Base-by-base conservation (phyloP, 495 filamentous ascomycete species). In the Penicillium riverlandense region DNA sequence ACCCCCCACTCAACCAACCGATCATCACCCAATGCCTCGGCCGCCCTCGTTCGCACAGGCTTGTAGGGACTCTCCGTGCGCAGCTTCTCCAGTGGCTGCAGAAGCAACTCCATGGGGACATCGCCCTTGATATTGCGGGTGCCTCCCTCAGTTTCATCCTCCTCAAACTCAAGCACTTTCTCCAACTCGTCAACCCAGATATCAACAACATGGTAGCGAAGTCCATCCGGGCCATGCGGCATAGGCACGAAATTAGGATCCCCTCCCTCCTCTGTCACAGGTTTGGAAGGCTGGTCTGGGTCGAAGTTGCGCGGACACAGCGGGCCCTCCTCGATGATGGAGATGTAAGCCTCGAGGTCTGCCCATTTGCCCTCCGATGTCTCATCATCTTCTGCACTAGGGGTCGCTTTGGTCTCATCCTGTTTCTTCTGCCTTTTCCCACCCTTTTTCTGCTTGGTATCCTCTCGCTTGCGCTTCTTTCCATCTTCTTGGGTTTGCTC, bases 111-210 rank as follows among this genome's bases (percentile, higher is more conserved):
- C 41, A 79, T 54, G 2, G 72, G 71, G 31, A 73, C 50, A 45
- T 63, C 63, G 11, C 62, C 56, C 44, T 56, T 59, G 29, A 65
- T 64, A 44, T 61, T 71, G 14, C 45, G 49, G 38, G 52, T 53
- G 11, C 31, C 33, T 9, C 42, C 46, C 12, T 44, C 64, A 15
- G 53, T 63, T 4, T 69, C 64, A 8, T 49, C 54, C 4, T 68
- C 65, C 12, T 67, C 73, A 47, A 82, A 66, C 49, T 80, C 62
- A 38, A 81, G 71, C 31, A 77, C 77, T 56, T 80, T 83, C 62
- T 88, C 86, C 46, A 85, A 61, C 69, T 92, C 88, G 62, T 95
- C 88, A 31, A 95, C 72, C 77, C 86, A 99, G 32, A 96, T 78
- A 73, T 99, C 92, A 47, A 91, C 57, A 14, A 96, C 72, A 64